Evolutionary conservation across 495 filamentous ascomycete species (phyloP), one percentile per base, ranked within the genome.

Genomic region (Ascobolus immersus): DNA sequence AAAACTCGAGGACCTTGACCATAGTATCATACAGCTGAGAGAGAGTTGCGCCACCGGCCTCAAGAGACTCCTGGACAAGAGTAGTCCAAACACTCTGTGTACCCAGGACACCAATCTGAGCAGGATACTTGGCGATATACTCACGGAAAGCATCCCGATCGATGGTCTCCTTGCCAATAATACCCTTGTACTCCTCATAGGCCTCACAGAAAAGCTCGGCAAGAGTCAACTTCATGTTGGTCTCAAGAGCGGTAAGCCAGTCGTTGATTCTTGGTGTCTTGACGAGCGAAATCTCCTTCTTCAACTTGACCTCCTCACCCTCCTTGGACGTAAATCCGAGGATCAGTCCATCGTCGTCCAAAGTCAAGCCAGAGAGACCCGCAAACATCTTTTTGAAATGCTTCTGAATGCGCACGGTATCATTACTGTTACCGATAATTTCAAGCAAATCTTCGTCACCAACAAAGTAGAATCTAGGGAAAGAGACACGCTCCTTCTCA

Each of bases 361-460:
- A 77, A 15, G 86, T 60, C 22, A 99, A 62, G 1, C 84, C 82
- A 4, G 71, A 77, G 17, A 99, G 58, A 32, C 86, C 86, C 35
- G 86, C 86, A 57, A 99, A 99, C 86, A 99, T 99, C 61, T 99
- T 99, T 54, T 89, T 79, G 59, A 99, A 78, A 52, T 99, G 86
- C 52, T 94, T 94, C 28, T 84, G 76, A 37, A 99, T 81, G 17
- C 86, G 79, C 44, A 79, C 59, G 8, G 82, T 89, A 44, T 99
- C 86, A 44, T 91, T 93, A 54, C 81, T 91, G 53, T 99, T 99
- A 49, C 86, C 86, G 33, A 99, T 99, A 53, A 99, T 99, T 53
- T 99, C 86, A n/a, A 99, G 61, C 37, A 99, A 58, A 52, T 99
- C 86, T 53, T 99, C 86, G 44, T 99, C 86, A 51, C 86, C 86